These are phyloP conservation scores for Aspergillus fischeri DNA, from an alignment of 2,329 filamentous ascomycete genomes.

Conservation along the genomic window DNA sequence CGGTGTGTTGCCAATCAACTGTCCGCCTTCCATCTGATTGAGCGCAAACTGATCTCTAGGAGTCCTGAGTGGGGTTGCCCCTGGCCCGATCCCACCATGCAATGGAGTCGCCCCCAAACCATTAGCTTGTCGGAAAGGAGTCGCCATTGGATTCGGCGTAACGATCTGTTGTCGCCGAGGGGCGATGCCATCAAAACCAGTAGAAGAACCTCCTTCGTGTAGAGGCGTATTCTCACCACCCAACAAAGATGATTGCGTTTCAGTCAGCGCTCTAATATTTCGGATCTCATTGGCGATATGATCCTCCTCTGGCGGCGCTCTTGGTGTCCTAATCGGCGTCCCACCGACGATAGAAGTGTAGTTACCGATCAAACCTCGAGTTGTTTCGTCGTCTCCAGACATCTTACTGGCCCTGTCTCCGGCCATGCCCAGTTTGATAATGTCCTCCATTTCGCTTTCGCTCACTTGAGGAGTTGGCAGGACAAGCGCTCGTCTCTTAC, in stretches of 20 bases:
- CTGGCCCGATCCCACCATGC: slow-evolving; percentile 57
- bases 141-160: slow-evolving; percentile 95
- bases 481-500: slow-evolving; percentile 78
- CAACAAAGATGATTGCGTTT: slow-evolving; percentile 87
- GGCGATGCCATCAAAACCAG: slow-evolving; percentile 80
- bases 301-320: slow-evolving; percentile 87
- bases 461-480: slow-evolving; percentile 87
- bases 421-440: slow-evolving; percentile 97
- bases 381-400: slow-evolving; percentile 76
- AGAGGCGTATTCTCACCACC: slow-evolving; percentile 92
- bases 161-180: slow-evolving; percentile 75
- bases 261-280: slow-evolving; percentile 86
- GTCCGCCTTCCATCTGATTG: slow-evolving; percentile 65
- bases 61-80: slow-evolving; percentile 80
- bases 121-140: slow-evolving; percentile 67
- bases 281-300: slow-evolving; percentile 94
- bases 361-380: slow-evolving; percentile 78
- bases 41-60: slow-evolving; percentile 83
- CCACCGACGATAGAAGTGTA: slow-evolving; percentile 76
- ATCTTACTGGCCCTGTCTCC: slow-evolving; percentile 78
- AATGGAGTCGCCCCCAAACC: slow-evolving; percentile 65
- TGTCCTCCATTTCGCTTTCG: slow-evolving; percentile 90
- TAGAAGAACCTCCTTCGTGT: slow-evolving; percentile 74
- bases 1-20: slow-evolving; percentile 69
- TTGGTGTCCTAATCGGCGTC: slow-evolving; percentile 87